Evolutionary conservation across 2,329 filamentous ascomycete species (phyloP).

Genomic region (Hymenoscyphus salicellus): DNA sequence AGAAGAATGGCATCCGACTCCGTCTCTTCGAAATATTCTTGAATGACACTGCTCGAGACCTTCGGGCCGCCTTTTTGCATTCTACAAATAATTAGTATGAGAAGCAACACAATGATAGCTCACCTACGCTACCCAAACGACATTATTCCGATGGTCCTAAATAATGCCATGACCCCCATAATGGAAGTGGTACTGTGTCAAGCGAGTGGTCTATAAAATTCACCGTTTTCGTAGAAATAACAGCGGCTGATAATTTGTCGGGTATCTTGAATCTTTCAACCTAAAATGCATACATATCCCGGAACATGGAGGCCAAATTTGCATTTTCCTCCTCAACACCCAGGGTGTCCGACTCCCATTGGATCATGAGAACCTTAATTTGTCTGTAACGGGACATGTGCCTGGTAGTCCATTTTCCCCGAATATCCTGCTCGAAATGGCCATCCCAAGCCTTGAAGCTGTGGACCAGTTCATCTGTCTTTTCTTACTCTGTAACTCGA

Average conservation of each 20-base stretch:
- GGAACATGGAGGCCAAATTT: neutral
- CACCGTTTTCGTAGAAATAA: neutral
- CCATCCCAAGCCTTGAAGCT: neutral
- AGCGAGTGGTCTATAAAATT: constrained; percentile 6
- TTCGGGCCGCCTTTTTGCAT: neutral
- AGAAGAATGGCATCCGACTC: neutral
- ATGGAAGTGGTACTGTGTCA: constrained; percentile 9
- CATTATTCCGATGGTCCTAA: neutral
- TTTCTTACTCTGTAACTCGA: neutral
- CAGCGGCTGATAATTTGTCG: neutral
- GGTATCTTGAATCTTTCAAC: neutral
- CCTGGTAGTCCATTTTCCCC: constrained; percentile 1
- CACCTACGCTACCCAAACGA: constrained; percentile 2
- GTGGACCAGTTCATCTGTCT: neutral
- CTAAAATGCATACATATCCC: neutral
- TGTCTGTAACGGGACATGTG: neutral
- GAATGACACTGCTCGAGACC: neutral
- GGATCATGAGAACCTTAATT: constrained; percentile 5
- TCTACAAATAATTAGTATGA: too few species aligned
- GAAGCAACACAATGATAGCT: too few species aligned
- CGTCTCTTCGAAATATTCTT: neutral
- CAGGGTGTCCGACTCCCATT: constrained; percentile 7
- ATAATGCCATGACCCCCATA: constrained; percentile 4
- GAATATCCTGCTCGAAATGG: neutral
- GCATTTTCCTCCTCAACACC: neutral